Percentiles rank a stretch among this genome's conserved stretches.
Conservation (phyloP, 2,329 filamentous ascomycete species). For the Hawksworthiomyces lignivorus region DNA sequence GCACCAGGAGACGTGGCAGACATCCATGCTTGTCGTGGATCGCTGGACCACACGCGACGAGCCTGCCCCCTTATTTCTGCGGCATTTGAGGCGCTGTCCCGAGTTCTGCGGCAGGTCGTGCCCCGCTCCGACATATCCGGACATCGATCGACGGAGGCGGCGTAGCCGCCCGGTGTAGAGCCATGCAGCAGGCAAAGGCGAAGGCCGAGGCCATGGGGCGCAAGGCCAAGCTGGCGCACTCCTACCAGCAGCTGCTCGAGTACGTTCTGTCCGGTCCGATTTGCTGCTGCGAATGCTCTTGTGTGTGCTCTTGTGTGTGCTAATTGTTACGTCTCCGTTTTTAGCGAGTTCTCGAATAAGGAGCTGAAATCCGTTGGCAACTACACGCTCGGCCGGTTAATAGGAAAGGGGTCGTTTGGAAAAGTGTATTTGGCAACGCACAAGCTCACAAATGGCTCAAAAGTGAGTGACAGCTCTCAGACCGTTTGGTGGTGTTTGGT, state of each 20-base stretch:
- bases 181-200: constrained; percentile 47
- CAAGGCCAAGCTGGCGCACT: constrained; percentile 79
- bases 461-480: constrained; percentile 55
- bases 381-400: constrained; percentile 82
- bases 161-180: constrained; percentile 4
- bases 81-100: no score
- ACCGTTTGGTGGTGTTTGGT: constrained; percentile 9
- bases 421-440: constrained; percentile 95
- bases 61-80: no score
- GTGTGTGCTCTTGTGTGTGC: neutral
- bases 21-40: no score
- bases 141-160: no score
- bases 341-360: constrained; percentile 85
- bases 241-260: constrained; percentile 94
- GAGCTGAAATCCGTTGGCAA: constrained; percentile 91
- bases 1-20: no score
- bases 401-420: constrained; percentile 96
- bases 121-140: no score
- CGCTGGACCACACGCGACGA: no score
- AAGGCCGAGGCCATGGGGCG: constrained; percentile 67
- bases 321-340: neutral
- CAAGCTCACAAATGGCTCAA: constrained; percentile 97
- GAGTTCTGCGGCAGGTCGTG: no score
- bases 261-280: constrained; percentile 39
- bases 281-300: no score